A percentile compares a stretch with the other conserved stretches of the same genome.
phyloP scores from a whole-genome alignment of 2,329 filamentous ascomycete genomes.

The Cladosporium colombiae region DNA sequence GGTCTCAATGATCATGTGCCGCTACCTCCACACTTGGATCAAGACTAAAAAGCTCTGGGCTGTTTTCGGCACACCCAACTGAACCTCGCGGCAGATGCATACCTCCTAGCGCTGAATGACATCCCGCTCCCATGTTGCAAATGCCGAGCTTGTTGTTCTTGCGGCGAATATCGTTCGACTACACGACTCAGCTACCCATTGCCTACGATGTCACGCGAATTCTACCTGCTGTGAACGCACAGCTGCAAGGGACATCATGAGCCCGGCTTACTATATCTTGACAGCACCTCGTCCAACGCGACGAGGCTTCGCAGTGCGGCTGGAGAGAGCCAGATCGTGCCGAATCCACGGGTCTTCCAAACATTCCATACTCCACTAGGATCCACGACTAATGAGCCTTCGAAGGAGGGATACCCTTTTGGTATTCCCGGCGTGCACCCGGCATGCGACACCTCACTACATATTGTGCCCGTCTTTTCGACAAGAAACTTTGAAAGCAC shows the following conservation, averaged over 20 bases:
- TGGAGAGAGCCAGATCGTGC: not conserved
- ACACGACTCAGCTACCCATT: not conserved
- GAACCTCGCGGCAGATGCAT: not conserved
- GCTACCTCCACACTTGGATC: not conserved
- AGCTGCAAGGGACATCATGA: not conserved
- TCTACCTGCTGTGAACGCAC: not conserved
- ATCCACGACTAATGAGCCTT: not conserved
- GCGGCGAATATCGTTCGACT: not conserved
- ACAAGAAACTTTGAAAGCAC: not conserved
- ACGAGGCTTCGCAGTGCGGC: not conserved
- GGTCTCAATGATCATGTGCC: not conserved
- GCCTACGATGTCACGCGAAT: not conserved
- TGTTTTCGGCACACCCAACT: not conserved
- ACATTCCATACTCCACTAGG: not conserved
- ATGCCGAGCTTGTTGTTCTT: not conserved
- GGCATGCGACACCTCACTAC: not conserved
- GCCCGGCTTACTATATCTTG: not conserved
- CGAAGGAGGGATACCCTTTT: not conserved
- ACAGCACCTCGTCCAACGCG: not conserved
- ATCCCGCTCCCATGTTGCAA: not conserved
- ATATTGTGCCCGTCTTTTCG: not conserved
- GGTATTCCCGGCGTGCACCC: not conserved
- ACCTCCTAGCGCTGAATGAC: not conserved
- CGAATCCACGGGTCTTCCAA: not conserved
- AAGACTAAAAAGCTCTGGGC: not conserved